Evolutionary conservation across 2,329 filamentous ascomycete species (phyloP).

Genomic region (Colletotrichum trifolii): DNA sequence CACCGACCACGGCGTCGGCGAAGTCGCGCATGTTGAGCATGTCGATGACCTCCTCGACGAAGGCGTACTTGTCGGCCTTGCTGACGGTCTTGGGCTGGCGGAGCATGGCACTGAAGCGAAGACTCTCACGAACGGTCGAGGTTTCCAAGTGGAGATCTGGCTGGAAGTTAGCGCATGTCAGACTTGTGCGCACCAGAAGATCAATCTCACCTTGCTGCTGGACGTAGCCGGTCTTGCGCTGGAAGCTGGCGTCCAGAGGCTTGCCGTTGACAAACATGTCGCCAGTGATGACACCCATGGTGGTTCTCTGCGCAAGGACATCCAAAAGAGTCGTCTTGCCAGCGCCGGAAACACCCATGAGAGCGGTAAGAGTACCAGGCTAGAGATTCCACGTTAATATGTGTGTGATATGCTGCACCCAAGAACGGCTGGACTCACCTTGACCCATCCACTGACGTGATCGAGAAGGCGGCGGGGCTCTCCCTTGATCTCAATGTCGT

Average conservation of each 20-base stretch:
- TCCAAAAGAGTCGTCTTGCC: slow-evolving; percentile 58
- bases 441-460: slow-evolving; percentile 87
- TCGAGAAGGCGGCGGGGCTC: slow-evolving; percentile 79
- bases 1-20: slow-evolving; percentile 72
- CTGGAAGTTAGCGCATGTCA: not conserved
- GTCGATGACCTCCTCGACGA: slow-evolving; percentile 73
- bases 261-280: slow-evolving; percentile 74
- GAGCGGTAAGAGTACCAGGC: slow-evolving; percentile 85
- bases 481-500: slow-evolving; percentile 77
- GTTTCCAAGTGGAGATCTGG: slow-evolving; percentile 66
- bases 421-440: slow-evolving; percentile 44
- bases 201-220: slow-evolving; percentile 66
- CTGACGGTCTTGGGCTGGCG: slow-evolving; percentile 65
- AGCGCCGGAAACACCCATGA: slow-evolving; percentile 71
- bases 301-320: slow-evolving; percentile 60
- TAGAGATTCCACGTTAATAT: too few relatives aligned
- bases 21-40: slow-evolving; percentile 76
- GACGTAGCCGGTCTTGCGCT: slow-evolving; percentile 74
- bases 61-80: slow-evolving; percentile 67
- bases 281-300: slow-evolving; percentile 72
- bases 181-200: not conserved
- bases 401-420: too few relatives aligned
- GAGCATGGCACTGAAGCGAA: slow-evolving; percentile 67
- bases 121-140: slow-evolving; percentile 64
- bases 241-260: slow-evolving; percentile 66